Evolutionary conservation across 768 basidiomycete genomes (phyloP).

Genomic region (Tephrocybe sp.): DNA sequence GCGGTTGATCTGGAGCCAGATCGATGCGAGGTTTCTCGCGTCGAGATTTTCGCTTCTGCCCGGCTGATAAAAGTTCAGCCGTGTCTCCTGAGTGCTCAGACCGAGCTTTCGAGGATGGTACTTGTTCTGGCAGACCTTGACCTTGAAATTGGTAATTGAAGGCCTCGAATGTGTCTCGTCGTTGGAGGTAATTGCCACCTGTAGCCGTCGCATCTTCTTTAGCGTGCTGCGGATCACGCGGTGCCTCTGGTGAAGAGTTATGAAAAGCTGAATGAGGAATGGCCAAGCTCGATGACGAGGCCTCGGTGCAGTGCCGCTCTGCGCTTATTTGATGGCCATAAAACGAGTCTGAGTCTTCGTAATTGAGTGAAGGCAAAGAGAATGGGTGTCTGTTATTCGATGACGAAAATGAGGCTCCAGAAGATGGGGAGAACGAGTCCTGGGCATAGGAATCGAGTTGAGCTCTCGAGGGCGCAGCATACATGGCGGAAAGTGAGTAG

Average conservation of each 20-base stretch:
- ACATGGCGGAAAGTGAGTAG: slow-evolving; percentile 6
- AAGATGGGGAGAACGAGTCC: neutral
- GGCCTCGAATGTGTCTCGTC: slow-evolving; percentile 9
- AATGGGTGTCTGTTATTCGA: slow-evolving; percentile 1
- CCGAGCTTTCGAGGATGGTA: neutral
- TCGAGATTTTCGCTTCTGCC: slow-evolving; percentile 40
- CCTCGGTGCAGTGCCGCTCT: neutral
- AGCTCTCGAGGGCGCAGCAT: slow-evolving; percentile 7
- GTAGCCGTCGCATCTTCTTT: neutral
- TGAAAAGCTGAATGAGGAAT: slow-evolving; percentile 6
- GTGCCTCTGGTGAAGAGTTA: neutral
- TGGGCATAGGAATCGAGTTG: slow-evolving; percentile 3
- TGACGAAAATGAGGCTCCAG: neutral
- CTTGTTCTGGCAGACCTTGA: neutral
- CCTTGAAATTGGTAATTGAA: neutral
- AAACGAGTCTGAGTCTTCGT: slow-evolving; percentile 7
- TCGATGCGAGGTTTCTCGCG: slow-evolving; percentile 62
- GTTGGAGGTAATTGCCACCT: neutral
- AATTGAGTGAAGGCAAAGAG: slow-evolving; percentile 2
- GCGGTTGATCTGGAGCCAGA: slow-evolving; percentile 74
- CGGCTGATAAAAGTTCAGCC: slow-evolving; percentile 1
- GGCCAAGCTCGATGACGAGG: neutral
- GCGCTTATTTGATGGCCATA: slow-evolving; percentile 7
- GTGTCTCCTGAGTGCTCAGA: slow-evolving; percentile 2
- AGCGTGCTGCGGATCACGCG: neutral